Base-by-base conservation (phyloP, 345 rosid species). In the Nasturtium officinale region DNA sequence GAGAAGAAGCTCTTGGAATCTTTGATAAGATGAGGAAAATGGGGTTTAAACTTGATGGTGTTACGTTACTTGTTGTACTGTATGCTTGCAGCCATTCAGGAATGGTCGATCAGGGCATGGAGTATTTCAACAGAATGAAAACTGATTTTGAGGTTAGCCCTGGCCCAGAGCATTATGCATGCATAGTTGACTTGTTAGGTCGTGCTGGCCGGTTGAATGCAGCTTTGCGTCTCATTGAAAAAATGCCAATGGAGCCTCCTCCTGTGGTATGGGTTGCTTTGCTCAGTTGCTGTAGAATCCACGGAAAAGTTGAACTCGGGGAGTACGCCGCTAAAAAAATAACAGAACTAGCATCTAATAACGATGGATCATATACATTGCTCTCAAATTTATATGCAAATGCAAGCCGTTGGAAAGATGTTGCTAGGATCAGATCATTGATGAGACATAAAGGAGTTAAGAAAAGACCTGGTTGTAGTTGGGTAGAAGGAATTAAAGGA, bases 61-160 rank as follows among this genome's bases (percentile, higher is more conserved):
- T 92, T 65, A 87, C 96, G 21, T 85, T 92, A 66, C 87, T 88
- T 70, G 96, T 86, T 57, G 69, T 88, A 70, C 81, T 89, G 18
- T 92, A 92, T 82, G 96, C 88, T 56, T 92, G 96, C 81, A 92
- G 89, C 82, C 97, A 92, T 82, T 86, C 94, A 0, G 94, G 97
- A 66, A 83, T 89, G 89, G 80, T 87, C 54, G 90, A 86, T 62
- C 78, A 85, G 61, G 97, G 97, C 72, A 82, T 88, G 61, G 72
- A 77, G 53, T 88, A 77, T 78, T 92, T 92, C 70, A 59, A 78
- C 20, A 37, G 67, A 72, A 85, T 92, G 94, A 76, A 58, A 54
- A 73, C 53, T 69, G 89, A 85, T 43, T 88, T 79, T 60, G 82
- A 86, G 38, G 76, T 89, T 45, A 43, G 55, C 33, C 90, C 96